Evolutionary conservation across 768 basidiomycete genomes (phyloP).

Genomic region (Astraeus odoratus): DNA sequence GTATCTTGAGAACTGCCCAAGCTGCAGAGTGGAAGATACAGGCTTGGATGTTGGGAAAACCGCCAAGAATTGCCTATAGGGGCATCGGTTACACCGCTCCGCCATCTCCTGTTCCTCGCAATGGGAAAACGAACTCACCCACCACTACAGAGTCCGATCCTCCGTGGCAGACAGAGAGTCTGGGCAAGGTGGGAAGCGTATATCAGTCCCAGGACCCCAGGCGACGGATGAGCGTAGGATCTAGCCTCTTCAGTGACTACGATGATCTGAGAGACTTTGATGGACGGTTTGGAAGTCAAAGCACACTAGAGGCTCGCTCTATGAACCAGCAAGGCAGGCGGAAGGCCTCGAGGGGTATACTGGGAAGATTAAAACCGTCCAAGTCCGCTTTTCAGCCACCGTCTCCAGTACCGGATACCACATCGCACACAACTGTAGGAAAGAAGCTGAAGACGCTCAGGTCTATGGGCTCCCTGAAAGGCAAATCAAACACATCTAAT

Average conservation of each 20-base stretch:
- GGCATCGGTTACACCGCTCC: slow-evolving; percentile 77
- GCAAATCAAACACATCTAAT: slow-evolving; percentile 34
- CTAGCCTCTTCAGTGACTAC: slow-evolving; percentile 76
- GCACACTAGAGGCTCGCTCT: slow-evolving; percentile 53
- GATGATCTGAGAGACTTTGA: slow-evolving; percentile 85
- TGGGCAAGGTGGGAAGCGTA: slow-evolving; percentile 14
- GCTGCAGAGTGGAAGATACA: slow-evolving; percentile 97
- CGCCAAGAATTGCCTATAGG: slow-evolving; percentile 75
- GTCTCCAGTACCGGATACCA: slow-evolving; percentile 35
- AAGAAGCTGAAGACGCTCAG: slow-evolving; percentile 67
- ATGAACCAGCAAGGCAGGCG: slow-evolving; percentile 35
- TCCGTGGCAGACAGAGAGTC: slow-evolving; percentile 15
- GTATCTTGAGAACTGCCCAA: slow-evolving; percentile 89
- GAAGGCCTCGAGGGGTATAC: slow-evolving; percentile 63
- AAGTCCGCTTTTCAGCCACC: slow-evolving; percentile 38
- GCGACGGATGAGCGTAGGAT: slow-evolving; percentile 65
- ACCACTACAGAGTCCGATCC: slow-evolving; percentile 12
- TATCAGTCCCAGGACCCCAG: slow-evolving; percentile 32
- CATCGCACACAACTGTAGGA: slow-evolving; percentile 25
- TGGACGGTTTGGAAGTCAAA: slow-evolving; percentile 76
- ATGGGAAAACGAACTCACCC: slow-evolving; percentile 16
- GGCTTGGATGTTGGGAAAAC: slow-evolving; percentile 96
- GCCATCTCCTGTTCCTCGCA: slow-evolving; percentile 25
- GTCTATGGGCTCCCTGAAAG: slow-evolving; percentile 76
- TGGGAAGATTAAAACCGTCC: slow-evolving; percentile 50